Evolutionary conservation across 1,284 basidiomycete genomes (phyloP).

Genomic region (Gymnopus androsaceus): DNA sequence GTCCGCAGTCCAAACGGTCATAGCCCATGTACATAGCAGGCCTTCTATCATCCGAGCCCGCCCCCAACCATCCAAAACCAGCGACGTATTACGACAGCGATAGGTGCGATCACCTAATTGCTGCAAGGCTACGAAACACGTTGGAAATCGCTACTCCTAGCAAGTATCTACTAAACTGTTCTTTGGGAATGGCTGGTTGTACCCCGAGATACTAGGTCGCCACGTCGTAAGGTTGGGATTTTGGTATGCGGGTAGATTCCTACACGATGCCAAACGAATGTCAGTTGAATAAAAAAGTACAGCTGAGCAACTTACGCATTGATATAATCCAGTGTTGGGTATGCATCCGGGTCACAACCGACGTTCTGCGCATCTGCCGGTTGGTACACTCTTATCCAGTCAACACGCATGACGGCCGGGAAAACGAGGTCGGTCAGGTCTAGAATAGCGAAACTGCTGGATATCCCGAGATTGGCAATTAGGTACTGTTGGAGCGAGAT

Average conservation of each 20-base stretch:
- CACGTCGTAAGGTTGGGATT: constrained; percentile 15
- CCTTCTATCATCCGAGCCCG: too few species aligned
- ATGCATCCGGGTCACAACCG: constrained; percentile 71
- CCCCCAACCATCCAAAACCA: too few species aligned
- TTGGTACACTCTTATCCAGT: constrained; percentile 76
- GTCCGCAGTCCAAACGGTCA: too few species aligned
- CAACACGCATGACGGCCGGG: constrained; percentile 59
- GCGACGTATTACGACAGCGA: too few species aligned
- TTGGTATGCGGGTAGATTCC: constrained; percentile 4
- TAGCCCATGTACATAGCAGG: too few species aligned
- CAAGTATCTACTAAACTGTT: constrained; percentile 17
- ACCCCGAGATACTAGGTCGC: constrained; percentile 1
- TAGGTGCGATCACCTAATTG: too few species aligned
- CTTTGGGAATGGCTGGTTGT: constrained; percentile 12
- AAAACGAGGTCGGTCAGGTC: constrained; percentile 54
- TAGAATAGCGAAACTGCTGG: constrained; percentile 59
- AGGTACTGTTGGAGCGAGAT: too few species aligned
- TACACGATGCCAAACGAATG: too few species aligned
- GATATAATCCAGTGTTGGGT: constrained; percentile 68
- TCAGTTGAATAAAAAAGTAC: too few species aligned
- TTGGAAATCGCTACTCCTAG: too few species aligned
- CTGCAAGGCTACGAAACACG: too few species aligned
- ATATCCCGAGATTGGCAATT: constrained; percentile 70
- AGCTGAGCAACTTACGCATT: too few species aligned
- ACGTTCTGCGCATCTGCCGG: constrained; percentile 54